phyloP scores from a whole-genome alignment of 495 filamentous ascomycete genomes.

The Parathielavia appendiculata region DNA sequence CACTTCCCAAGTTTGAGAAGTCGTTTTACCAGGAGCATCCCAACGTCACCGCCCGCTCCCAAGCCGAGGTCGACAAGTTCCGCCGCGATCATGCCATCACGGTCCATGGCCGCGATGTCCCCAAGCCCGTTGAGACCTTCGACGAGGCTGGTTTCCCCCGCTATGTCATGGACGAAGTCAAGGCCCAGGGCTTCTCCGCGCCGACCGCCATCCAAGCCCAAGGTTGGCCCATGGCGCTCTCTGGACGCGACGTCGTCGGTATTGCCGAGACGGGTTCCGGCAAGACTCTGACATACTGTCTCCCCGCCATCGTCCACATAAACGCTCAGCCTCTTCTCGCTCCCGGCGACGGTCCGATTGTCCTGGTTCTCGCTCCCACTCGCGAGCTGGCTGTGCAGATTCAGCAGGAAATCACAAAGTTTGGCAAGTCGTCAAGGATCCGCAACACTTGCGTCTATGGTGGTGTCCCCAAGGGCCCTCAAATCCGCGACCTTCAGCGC shows the following conservation, averaged over 20 bases:
- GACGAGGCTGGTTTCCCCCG: conserved; percentile 95
- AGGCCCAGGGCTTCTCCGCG: conserved; percentile 87
- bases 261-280: conserved; percentile 99
- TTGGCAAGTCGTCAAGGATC: conserved; percentile 95
- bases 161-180: conserved; percentile 97
- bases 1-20: conserved; percentile 95
- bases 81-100: conserved; percentile 75
- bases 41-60: conserved; percentile 65
- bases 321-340: conserved; percentile 96
- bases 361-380: conserved; percentile 89
- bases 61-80: conserved; percentile 79
- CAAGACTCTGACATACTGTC: conserved; percentile 98
- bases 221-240: conserved; percentile 98
- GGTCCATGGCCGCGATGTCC: conserved; percentile 69
- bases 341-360: conserved; percentile 95
- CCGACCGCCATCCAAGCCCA: conserved; percentile 97
- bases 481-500: conserved; percentile 87
- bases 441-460: conserved; percentile 99
- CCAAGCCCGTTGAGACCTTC: conserved; percentile 90
- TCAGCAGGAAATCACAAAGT: conserved; percentile 90
- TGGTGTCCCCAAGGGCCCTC: conserved; percentile 93
- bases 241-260: conserved; percentile 96
- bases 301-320: conserved; percentile 98
- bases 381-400: conserved; percentile 98
- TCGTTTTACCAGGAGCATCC: conserved; percentile 96